Base-by-base conservation (phyloP, 352 stramenopile genomes). In the Pythium monospermum region DNA sequence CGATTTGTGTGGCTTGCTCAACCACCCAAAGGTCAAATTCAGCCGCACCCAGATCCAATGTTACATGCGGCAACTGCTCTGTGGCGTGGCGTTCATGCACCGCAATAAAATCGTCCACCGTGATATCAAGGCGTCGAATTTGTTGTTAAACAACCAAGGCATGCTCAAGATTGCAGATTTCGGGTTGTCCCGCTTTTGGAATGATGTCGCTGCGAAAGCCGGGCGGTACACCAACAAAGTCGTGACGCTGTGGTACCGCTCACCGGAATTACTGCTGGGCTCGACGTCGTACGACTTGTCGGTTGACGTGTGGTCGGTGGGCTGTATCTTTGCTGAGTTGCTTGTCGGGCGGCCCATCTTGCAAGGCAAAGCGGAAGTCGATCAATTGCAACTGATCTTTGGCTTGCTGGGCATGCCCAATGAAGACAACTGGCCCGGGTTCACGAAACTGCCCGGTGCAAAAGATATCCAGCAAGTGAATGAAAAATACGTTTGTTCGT, bases 251-350 rank as follows among this genome's bases (percentile, higher is more conserved):
- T 98, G 94, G 94, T 98, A 98, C 62, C 78, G 94, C 23, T 78
- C 92, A 1, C 94, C 94, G 0, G 94, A 98, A 58, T 71, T 98
- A 19, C 64, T 98, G 23, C 78, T 98, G 45, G 90, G 93, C 3
- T 95, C 76, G 16, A 97, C 89, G 3, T 85, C 73, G 6, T 98
- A 98, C 60, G 85, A 94, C 53, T 92, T 81, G 33, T 94, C 74
- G 6, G 91, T 98, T 16, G 94, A 98, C 68, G 74, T 96, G n/a
- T 98, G 93, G 91, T 96, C 94, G 0, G 93, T 97, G 47, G 94
- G 92, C 0, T 91, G 76, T 33, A 91, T 94, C 37, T 94, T 94
- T 46, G 83, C 65, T 5, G 83, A 94, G 44, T 44, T 94, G 23
- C 55, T 94, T n/a, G 48, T 87, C 15, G 83, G 83, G 2, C 81